These are phyloP conservation scores for Hepatocystis sp. DNA, from an alignment of 169 alveolate species.

Conservation along the genomic window DNA sequence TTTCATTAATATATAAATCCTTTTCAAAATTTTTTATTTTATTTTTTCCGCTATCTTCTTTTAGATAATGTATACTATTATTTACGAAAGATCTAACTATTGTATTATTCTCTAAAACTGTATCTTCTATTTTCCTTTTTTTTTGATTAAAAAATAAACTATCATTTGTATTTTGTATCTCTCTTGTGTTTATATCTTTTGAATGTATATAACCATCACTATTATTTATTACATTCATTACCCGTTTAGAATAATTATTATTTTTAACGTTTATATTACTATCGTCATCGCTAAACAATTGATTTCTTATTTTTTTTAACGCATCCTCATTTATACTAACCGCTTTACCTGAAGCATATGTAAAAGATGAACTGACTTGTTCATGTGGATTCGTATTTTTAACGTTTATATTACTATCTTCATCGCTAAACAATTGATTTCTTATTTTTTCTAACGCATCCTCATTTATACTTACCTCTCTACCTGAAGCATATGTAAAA, in stretches of 20 bases:
- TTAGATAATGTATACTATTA: too few species aligned
- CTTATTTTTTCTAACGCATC: slow-evolving; percentile 12
- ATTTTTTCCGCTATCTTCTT: too few species aligned
- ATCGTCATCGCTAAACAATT: slow-evolving; percentile 34
- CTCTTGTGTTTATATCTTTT: too few species aligned
- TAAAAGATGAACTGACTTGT: slow-evolving; percentile 9
- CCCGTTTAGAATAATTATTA: not conserved
- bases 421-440: slow-evolving; percentile 15
- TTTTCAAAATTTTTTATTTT: too few species aligned
- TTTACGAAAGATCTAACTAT: too few species aligned
- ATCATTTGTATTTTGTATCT: too few species aligned
- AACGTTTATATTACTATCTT: not conserved
- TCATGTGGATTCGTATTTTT: not conserved
- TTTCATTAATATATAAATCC: too few species aligned
- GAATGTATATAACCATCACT: too few species aligned
- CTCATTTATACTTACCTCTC: slow-evolving; percentile 5
- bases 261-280: not conserved
- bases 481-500: slow-evolving; percentile 31
- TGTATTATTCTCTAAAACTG: too few species aligned
- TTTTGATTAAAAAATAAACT: too few species aligned
- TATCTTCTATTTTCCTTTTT: too few species aligned
- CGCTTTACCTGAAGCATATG: slow-evolving; percentile 62
- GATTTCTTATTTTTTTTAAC: slow-evolving; percentile 21
- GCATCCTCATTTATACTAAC: slow-evolving; percentile 44
- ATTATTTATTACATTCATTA: not conserved